These are phyloP conservation scores for Amanita subjunquillea DNA, from an alignment of 768 basidiomycete species.

Conservation along the genomic window DNA sequence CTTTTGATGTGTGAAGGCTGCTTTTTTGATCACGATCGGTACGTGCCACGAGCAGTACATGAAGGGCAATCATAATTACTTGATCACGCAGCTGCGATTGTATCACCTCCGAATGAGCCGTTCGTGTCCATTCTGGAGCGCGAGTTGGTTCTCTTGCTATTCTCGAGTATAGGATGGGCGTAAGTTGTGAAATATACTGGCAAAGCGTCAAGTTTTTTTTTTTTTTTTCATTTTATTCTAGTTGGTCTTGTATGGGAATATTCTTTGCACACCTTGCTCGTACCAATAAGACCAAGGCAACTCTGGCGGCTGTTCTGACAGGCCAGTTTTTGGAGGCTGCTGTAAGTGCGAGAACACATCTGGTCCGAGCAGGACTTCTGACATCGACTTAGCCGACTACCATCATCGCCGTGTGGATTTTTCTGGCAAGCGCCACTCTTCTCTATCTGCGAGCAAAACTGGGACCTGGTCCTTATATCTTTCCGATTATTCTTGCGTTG, in stretches of 20 bases:
- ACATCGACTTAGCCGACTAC: slow-evolving; percentile 34
- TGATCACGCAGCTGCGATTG: slow-evolving; percentile 35
- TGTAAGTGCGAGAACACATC: slow-evolving; percentile 14
- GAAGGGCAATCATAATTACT: not conserved
- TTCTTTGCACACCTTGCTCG: slow-evolving; percentile 52
- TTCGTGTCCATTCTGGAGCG: slow-evolving; percentile 62
- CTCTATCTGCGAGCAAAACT: slow-evolving; percentile 48
- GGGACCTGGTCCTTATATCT: slow-evolving; percentile 55
- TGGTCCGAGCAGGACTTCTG: not conserved
- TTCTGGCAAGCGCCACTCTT: slow-evolving; percentile 45
- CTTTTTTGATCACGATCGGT: slow-evolving; percentile 59
- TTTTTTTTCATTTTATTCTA: slow-evolving; percentile 14
- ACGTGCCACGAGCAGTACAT: not conserved
- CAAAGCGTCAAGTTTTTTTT: not conserved
- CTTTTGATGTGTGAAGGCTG: slow-evolving; percentile 20
- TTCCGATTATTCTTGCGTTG: slow-evolving; percentile 48
- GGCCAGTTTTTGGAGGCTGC: slow-evolving; percentile 49
- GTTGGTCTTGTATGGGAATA: slow-evolving; percentile 61
- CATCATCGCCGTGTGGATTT: slow-evolving; percentile 54
- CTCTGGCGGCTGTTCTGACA: slow-evolving; percentile 26
- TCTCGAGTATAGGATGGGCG: slow-evolving; percentile 48
- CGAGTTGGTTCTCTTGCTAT: slow-evolving; percentile 42
- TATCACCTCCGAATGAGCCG: slow-evolving; percentile 60
- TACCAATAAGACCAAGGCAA: slow-evolving; percentile 25
- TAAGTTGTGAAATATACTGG: slow-evolving; percentile 21